Base-by-base conservation (phyloP, 257 asterid species). In the Penstemon davidsonii region DNA sequence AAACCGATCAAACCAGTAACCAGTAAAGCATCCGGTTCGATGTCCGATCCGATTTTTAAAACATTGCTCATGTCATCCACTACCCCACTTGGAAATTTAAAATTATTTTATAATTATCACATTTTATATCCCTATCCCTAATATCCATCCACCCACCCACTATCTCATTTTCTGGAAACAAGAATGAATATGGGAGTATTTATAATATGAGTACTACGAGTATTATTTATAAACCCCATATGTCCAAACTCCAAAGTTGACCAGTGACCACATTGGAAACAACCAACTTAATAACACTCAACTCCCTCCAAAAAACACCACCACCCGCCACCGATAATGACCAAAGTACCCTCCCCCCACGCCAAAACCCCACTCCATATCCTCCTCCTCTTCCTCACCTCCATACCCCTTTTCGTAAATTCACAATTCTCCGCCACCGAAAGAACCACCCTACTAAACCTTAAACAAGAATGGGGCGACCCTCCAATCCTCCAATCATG, bases 371-470 rank as follows among this genome's bases (percentile, higher is more conserved):
- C 36, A 3, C 54, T 70, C 33, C 57, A 19, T 37, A 7, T 81
- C 62, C 58, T 81, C 43, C 3, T 78, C 57, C 45, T 67, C 12
- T 67, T 84, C 61, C 62, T 80, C 58, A 18, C 68, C 51, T 45
- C 72, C 74, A 8, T 71, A 11, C 77, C 80, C 78, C 1, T 69
- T 81, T 42, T 52, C 12, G 92, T 83, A 41, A 79, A 9, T 71
- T 81, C 92, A 58, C 88, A 81, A 66, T 66, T 77, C 75, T 76
- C 83, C 64, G 18, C 78, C 65, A 66, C 79, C 6, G 91, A 85
- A 33, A 80, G 82, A 72, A 68, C 80, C 62, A 66, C 71, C 5
- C 79, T 87, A 11, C 76, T 87, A 10, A 64, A 60, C 55, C 74
- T 83, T 75, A 83, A 80, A n/a, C 77, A 41, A 49, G 46, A 66